These are phyloP conservation scores for Pichia gijzeniarum DNA, from an alignment of 805 yeast species.

Conservation along the genomic window DNA sequence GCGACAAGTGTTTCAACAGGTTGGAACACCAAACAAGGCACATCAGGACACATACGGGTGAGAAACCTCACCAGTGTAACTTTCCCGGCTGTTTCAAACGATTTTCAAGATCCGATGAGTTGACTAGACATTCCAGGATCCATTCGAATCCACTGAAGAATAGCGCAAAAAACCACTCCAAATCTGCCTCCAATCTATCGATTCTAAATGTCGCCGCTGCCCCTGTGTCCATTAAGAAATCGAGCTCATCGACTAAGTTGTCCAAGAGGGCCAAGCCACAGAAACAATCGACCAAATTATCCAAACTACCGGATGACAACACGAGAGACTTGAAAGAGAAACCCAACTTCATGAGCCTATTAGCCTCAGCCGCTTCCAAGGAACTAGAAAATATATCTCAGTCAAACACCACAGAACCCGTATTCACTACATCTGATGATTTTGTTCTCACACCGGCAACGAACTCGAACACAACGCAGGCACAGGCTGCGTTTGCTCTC, in stretches of 20 bases:
- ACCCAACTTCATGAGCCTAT: constrained; percentile 34
- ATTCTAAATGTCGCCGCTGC: not conserved
- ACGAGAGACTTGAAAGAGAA: constrained; percentile 17
- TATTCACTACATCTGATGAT: constrained; percentile 17
- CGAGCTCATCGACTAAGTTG: constrained; percentile 14
- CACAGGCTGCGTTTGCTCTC: constrained; percentile 15
- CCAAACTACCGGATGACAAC: constrained; percentile 11
- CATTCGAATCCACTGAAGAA: constrained; percentile 50
- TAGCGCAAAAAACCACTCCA: constrained; percentile 1
- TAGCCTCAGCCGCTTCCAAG: constrained; percentile 51
- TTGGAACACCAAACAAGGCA: constrained; percentile 90
- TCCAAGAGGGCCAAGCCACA: constrained; percentile 3
- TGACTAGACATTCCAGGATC: constrained; percentile 78
- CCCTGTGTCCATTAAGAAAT: constrained; percentile 6
- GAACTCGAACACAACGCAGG: constrained; percentile 3
- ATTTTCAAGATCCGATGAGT: constrained; percentile 76
- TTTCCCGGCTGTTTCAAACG: constrained; percentile 80
- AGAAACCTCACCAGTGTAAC: constrained; percentile 80
- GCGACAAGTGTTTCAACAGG: constrained; percentile 81
- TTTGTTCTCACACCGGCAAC: constrained; percentile 1
- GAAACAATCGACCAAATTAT: constrained; percentile 28
- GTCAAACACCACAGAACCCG: constrained; percentile 16
- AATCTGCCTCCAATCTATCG: constrained; percentile 4
- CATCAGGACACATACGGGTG: constrained; percentile 89
- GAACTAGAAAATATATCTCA: constrained; percentile 40